Base-by-base conservation (phyloP, 2,329 filamentous ascomycete species). In the Fusarium udum region DNA sequence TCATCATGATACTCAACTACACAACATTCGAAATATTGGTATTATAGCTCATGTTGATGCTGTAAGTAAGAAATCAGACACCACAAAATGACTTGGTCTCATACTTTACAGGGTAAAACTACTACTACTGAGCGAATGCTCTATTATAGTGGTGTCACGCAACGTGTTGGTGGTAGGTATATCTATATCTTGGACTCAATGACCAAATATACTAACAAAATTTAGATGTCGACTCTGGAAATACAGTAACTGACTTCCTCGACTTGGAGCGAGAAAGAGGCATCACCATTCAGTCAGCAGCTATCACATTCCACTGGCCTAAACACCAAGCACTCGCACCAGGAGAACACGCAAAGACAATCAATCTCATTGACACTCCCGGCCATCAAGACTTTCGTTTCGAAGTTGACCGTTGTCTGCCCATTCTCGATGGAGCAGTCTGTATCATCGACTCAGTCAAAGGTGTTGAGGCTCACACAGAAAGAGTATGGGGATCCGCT, bases 1-100 rank as follows among this genome's bases (percentile, higher is more conserved):
- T 24, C 73, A 77, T 45, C 71, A 78, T 62, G 75, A 78, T 73
- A 60, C 75, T 37, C 76, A 75, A 31, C 70, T 83, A 14, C 74
- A 80, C 53, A 89, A 89, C 77, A 96, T 95, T 58, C 89, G 95
- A 76, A 99, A 99, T 80, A 98, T 99, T 80, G 96, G 96, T 70
- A 98, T 99, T 76, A 98, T 99, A 82, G 96, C 96, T 67, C 96
- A 99, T 82, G 97, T 99, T 74, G 96, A 98, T 90, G 96, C 96
- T 64, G 88, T 90, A 82, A 62, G 87, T 81, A 22, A 7, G 3
- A 14, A 32, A 0, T 6, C 31, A 18, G 7, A 13, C 6, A 6
- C 46, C 4, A 7, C 7, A 7, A 15, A 18, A 18, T n/a, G 20
- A 28, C 18, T 9, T 10, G 28, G 59, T 75, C 18, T 79, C 55